Base-by-base conservation (phyloP, 805 yeast genomes). In the Starmerella khaoyaiensis region DNA sequence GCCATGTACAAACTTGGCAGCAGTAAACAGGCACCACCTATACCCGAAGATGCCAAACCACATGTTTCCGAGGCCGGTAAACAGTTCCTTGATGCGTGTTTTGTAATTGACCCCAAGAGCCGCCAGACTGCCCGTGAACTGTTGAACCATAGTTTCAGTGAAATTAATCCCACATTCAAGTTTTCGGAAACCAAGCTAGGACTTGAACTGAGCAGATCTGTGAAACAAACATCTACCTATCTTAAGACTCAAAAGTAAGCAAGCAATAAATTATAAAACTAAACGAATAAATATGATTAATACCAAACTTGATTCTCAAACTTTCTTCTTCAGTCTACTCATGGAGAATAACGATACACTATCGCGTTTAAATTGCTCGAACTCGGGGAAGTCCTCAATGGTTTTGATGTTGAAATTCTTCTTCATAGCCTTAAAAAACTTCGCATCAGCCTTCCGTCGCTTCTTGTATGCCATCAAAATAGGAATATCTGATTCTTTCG, bases 1-100 rank as follows among this genome's bases (percentile, higher is more conserved):
- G 98, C 96, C 3, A 81, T 90, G 69, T 79, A 81, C 58, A 81
- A 84, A 60, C 57, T 62, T 7, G 97, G 97, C 4, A 79, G 79
- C 42, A 72, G 84, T 21, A 79, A 82, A 52, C 68, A 76, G 35
- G 93, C 95, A 0, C 98, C 99, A 3, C 98, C 98, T 0, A 84
- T 93, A 34, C 93, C 95, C 0, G 86, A 79, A n/a, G 94, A 84
- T 40, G 77, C 87, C 0, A 55, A 66, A 33, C 74, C 74, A 5
- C 59, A 63, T 44, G 75, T 87, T 34, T 72, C 84, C 1, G 55
- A 53, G 4, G 69, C 61, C 5, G 95, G 93, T 0, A 69, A 71
- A 39, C 67, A 69, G 21, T 90, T 90, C 50, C 59, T 90, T 41
- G 76, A 76, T 46, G 56, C 63, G 37, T 87, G 98, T 53, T 87